Conservation (phyloP, 2,329 filamentous ascomycete genomes). For the Botrytis elliptica region DNA sequence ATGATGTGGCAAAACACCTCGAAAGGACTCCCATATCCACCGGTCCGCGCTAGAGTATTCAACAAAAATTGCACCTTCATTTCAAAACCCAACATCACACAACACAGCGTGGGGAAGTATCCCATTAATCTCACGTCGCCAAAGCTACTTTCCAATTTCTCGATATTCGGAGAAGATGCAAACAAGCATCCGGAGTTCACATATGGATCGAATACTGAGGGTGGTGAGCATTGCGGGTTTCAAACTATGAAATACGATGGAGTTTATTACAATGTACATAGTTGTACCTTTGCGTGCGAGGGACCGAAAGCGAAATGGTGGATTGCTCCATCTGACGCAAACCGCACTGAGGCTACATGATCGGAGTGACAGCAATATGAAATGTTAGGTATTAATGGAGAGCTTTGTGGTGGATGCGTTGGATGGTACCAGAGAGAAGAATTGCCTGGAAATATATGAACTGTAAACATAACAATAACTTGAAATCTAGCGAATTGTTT, state of each 20-base stretch:
- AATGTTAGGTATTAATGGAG: no score
- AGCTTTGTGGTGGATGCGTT: accelerated
- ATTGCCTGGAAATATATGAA: neutral
- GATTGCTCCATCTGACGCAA: neutral
- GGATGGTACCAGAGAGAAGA: accelerated
- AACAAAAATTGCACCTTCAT: neutral
- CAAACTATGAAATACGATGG: neutral
- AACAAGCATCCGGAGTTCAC: neutral
- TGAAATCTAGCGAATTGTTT: neutral
- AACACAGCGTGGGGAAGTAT: neutral
- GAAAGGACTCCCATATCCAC: neutral
- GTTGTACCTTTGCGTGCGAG: neutral
- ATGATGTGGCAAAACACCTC: neutral
- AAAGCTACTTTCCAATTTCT: neutral
- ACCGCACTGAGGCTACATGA: no score
- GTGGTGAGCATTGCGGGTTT: neutral
- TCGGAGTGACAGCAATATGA: no score
- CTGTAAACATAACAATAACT: neutral
- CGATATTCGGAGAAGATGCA: neutral
- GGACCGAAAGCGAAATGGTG: neutral
- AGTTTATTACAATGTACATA: neutral
- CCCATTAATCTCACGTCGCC: neutral
- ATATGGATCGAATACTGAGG: neutral
- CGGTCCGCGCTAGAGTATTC: neutral
- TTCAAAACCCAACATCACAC: neutral